These are phyloP conservation scores for Ceratopteris richardii DNA, from an alignment of 75 land plant species.

Conservation along the genomic window DNA sequence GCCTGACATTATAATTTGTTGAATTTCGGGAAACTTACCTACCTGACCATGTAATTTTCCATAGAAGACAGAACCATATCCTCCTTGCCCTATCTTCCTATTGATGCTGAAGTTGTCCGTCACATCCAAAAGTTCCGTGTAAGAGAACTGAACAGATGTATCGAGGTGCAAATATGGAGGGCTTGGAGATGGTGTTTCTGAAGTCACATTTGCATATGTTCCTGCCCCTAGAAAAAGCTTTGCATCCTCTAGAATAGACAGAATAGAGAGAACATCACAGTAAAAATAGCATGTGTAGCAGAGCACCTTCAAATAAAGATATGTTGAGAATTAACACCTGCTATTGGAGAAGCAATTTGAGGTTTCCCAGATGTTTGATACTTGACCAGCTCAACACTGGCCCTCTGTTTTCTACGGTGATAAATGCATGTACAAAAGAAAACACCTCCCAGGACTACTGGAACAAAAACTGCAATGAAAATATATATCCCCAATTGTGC, in stretches of 20 bases:
- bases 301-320: not conserved
- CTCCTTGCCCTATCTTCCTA: slow-evolving; percentile 92
- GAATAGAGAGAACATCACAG: no score
- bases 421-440: not conserved
- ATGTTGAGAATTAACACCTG: not conserved
- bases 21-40: slow-evolving; percentile 4
- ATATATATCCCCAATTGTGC: no score
- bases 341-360: not conserved
- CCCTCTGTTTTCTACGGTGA: not conserved
- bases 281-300: not conserved
- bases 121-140: slow-evolving; percentile 68
- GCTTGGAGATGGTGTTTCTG: slow-evolving; percentile 9
- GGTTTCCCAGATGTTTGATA: not conserved
- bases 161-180: slow-evolving; percentile 50
- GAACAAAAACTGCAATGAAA: no score
- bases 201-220: slow-evolving; percentile 5
- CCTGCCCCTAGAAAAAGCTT: slow-evolving; percentile 11
- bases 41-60: slow-evolving; percentile 94
- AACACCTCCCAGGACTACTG: not conserved
- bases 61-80: slow-evolving; percentile 89
- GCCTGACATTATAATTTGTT: not conserved
- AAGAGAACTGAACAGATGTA: slow-evolving; percentile 86
- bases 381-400: not conserved
- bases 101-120: slow-evolving; percentile 75
- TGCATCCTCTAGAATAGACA: slow-evolving; percentile 9